Evolutionary conservation across 345 rosid genomes (phyloP).

Genomic region (Cardamine occulta): DNA sequence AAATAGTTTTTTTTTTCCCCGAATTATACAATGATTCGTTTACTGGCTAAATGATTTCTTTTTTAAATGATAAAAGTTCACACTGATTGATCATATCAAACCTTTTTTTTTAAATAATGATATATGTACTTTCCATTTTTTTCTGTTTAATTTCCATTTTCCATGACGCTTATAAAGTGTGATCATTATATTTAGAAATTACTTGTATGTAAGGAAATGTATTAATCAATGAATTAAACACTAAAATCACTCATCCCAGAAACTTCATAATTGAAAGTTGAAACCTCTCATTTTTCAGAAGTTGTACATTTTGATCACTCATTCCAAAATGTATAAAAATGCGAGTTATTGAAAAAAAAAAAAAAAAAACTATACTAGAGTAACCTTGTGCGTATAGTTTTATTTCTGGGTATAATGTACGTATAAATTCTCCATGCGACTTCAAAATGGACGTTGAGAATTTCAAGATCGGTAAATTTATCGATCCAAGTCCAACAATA

Average conservation of each 20-base stretch:
- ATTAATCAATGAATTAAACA: background rate
- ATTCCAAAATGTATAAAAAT: background rate
- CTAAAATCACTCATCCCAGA: background rate
- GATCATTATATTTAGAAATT: constrained; percentile 8
- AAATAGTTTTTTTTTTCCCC: background rate
- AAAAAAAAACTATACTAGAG: no score
- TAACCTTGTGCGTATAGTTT: background rate
- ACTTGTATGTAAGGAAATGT: background rate
- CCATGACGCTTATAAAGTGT: constrained; percentile 15
- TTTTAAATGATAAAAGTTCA: constrained; percentile 9
- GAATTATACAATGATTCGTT: constrained; percentile 35
- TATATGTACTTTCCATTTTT: constrained; percentile 18
- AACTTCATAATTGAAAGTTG: background rate
- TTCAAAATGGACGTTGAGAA: constrained; percentile 6
- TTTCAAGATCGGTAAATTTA: background rate
- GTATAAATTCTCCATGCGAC: background rate
- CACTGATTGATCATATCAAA: constrained; percentile 1
- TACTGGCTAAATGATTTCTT: background rate
- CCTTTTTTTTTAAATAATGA: background rate
- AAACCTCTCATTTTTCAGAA: background rate
- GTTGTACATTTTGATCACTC: background rate
- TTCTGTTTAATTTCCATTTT: constrained; percentile 4
- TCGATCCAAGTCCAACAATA: constrained; percentile 30
- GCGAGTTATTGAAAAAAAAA: background rate
- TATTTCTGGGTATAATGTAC: constrained; percentile 2